Evolutionary conservation across 306 rosid genomes (phyloP).

Genomic region (Acacia acuminata): DNA sequence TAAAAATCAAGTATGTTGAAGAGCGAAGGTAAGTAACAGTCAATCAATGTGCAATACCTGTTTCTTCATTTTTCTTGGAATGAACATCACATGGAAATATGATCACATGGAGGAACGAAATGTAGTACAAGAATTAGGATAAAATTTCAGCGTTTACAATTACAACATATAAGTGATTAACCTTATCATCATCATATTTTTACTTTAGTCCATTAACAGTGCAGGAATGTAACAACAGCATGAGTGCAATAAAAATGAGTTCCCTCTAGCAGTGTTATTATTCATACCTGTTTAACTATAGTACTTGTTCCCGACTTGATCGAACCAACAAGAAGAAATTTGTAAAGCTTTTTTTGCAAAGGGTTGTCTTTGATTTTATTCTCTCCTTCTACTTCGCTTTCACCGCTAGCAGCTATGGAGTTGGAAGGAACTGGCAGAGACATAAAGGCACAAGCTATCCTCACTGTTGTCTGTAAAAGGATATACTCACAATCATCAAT

Average conservation of each 20-base stretch:
- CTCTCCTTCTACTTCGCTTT: conserved; percentile 21
- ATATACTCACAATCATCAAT: conserved; percentile 18
- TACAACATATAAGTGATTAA: background rate
- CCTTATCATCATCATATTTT: background rate
- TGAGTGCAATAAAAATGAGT: conserved; percentile 1
- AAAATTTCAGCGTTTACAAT: background rate
- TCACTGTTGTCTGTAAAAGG: conserved; percentile 46
- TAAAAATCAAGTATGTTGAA: background rate
- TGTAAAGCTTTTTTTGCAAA: conserved; percentile 38
- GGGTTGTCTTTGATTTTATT: background rate
- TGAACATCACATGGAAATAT: background rate
- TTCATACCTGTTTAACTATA: conserved; percentile 77
- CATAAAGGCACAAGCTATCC: conserved; percentile 45
- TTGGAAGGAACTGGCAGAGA: conserved; percentile 63
- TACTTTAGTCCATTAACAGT: background rate
- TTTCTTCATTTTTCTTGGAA: background rate
- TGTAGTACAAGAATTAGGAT: background rate
- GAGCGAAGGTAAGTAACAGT: background rate
- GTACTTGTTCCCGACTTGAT: conserved; percentile 77
- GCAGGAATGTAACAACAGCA: background rate
- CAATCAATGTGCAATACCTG: background rate
- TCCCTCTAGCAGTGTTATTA: background rate
- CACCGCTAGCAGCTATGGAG: conserved; percentile 25
- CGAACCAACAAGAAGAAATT: conserved; percentile 72
- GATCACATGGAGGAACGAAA: background rate